These are phyloP conservation scores for Kwoniella mangroviensis DNA, from an alignment of 768 basidiomycete genomes.

Conservation along the genomic window DNA sequence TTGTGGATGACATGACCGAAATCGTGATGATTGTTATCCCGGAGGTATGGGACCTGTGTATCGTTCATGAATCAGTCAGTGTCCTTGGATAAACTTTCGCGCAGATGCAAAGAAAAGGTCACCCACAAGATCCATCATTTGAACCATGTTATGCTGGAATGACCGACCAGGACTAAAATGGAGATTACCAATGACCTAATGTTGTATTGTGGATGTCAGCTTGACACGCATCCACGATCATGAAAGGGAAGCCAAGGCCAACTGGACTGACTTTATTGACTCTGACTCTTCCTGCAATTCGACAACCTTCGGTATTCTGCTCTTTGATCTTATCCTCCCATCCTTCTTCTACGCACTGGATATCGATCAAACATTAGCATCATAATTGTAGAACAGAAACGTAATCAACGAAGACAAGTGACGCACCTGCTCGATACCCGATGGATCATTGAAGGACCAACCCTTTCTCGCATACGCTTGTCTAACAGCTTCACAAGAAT, in stretches of 20 bases:
- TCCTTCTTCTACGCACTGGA: slow-evolving; percentile 85
- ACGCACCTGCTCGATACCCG: slow-evolving; percentile 86
- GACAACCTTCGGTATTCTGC: slow-evolving; percentile 93
- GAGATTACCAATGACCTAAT: slow-evolving; percentile 80
- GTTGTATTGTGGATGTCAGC: slow-evolving; percentile 12
- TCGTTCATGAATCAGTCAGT: slow-evolving; percentile 61
- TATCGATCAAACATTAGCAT: not conserved
- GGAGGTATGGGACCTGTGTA: slow-evolving; percentile 85
- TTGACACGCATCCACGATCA: too few relatives aligned
- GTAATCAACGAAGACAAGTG: not conserved
- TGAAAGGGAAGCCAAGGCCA: too few relatives aligned
- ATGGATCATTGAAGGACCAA: slow-evolving; percentile 92
- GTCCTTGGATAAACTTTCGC: slow-evolving; percentile 3
- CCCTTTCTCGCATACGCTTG: slow-evolving; percentile 86
- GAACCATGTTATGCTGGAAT: slow-evolving; percentile 82
- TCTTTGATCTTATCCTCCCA: slow-evolving; percentile 93
- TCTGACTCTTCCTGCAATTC: slow-evolving; percentile 83
- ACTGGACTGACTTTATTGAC: too few relatives aligned
- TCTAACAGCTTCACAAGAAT: slow-evolving; percentile 93
- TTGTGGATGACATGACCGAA: slow-evolving; percentile 87
- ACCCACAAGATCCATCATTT: slow-evolving; percentile 58
- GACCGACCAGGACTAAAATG: slow-evolving; percentile 92
- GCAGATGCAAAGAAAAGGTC: too few relatives aligned
- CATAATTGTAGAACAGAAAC: not conserved
- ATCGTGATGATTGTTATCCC: slow-evolving; percentile 85